Evolutionary conservation across 2,329 filamentous ascomycete species (phyloP).

Genomic region (Fusarium sp.): DNA sequence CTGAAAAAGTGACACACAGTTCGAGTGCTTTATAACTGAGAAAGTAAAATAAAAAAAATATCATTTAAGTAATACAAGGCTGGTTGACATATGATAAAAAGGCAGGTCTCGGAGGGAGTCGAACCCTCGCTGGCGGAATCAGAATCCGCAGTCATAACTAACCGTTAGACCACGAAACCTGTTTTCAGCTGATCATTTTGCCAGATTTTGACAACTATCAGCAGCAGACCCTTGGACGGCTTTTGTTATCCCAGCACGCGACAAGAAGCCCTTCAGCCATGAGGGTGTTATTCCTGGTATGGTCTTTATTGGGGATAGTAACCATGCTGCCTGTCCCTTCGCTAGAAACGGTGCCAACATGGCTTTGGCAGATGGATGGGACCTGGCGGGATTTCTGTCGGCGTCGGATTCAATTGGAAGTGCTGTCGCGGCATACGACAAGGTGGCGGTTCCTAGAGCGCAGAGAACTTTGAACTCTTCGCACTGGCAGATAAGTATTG

Average conservation of each 20-base stretch:
- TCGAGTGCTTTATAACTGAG: too few relatives aligned
- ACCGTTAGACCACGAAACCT: background rate
- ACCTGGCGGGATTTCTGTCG: background rate
- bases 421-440: background rate
- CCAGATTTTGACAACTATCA: too few relatives aligned
- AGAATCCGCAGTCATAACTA: background rate
- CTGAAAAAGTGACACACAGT: too few relatives aligned
- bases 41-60: too few relatives aligned
- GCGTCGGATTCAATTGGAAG: background rate
- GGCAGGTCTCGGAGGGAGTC: background rate
- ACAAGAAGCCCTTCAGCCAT: background rate
- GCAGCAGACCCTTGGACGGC: background rate
- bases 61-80: too few relatives aligned
- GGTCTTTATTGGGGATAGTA: background rate
- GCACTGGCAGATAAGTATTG: background rate
- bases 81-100: too few relatives aligned
- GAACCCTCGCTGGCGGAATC: background rate
- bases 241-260: background rate
- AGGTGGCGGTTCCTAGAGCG: background rate
- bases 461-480: background rate
- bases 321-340: background rate
- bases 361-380: background rate
- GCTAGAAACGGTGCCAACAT: background rate
- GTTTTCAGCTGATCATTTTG: rapidly evolving
- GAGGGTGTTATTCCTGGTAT: background rate